These are phyloP conservation scores for Ceratobasidium sp. DNA, from an alignment of 1,284 basidiomycete genomes.

Conservation along the genomic window DNA sequence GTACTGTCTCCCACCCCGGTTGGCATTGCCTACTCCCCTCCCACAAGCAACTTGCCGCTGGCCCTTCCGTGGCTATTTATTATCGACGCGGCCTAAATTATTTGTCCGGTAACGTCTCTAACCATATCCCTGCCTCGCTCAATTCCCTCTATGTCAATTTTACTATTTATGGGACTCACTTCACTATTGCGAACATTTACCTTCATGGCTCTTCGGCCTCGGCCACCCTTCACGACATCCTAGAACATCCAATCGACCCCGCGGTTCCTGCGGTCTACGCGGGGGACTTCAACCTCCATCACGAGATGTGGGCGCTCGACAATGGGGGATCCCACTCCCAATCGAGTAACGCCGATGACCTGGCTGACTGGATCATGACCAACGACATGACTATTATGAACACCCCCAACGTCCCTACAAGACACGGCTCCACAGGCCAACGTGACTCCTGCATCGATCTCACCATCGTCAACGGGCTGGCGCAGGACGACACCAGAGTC, in stretches of 20 bases:
- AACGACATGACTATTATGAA: slow-evolving; percentile 10
- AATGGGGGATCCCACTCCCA: neutral
- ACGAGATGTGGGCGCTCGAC: slow-evolving; percentile 24
- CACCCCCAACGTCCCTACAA: neutral
- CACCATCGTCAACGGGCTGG: slow-evolving; percentile 14
- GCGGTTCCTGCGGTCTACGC: neutral
- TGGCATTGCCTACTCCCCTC: neutral
- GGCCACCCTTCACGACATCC: neutral
- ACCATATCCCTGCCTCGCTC: neutral
- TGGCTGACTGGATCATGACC: slow-evolving; percentile 39
- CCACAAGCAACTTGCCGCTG: neutral
- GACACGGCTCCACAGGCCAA: neutral
- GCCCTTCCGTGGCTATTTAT: slow-evolving; percentile 17
- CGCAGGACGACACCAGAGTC: neutral
- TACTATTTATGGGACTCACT: neutral
- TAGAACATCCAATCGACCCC: neutral
- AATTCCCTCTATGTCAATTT: neutral
- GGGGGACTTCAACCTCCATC: slow-evolving; percentile 46
- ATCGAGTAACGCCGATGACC: neutral
- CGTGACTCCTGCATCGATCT: slow-evolving; percentile 35
- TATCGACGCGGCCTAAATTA: neutral
- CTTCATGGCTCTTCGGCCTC: neutral
- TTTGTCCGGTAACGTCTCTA: neutral
- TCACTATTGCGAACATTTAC: slow-evolving; percentile 3
- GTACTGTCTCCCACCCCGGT: neutral